A percentile compares a stretch with the other conserved stretches of the same genome.
These are phyloP conservation scores for Trichoderma breve DNA, from an alignment of 2,329 filamentous ascomycete species.

Conservation along the genomic window DNA sequence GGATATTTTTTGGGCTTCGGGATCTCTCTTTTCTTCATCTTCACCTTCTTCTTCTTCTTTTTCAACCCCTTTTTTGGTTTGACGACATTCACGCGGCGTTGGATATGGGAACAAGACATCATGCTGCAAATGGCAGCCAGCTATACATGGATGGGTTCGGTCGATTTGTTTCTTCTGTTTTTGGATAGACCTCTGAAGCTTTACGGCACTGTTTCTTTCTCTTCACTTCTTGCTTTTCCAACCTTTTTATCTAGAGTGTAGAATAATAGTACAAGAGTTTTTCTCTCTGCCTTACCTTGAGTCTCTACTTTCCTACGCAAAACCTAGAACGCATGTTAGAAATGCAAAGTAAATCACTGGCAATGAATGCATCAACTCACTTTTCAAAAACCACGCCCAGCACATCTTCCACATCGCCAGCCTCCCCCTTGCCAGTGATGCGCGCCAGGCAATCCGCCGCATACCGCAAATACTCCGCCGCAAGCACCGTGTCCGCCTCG, in stretches of 20 bases:
- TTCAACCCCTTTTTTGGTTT: neutral
- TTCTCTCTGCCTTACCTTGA: neutral
- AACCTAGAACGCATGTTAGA: constrained; percentile 36
- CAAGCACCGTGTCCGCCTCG: constrained; percentile 80
- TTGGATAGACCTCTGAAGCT: neutral
- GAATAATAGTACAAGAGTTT: constrained; percentile 12
- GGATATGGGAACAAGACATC: neutral
- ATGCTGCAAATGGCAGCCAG: constrained; percentile 11
- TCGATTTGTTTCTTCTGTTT: neutral
- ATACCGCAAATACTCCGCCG: constrained; percentile 81
- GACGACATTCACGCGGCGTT: constrained; percentile 14
- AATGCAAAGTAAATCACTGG: neutral
- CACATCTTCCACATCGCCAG: constrained; percentile 91
- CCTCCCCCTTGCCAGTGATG: constrained; percentile 83
- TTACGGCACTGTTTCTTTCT: constrained; percentile 13
- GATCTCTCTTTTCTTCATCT: neutral
- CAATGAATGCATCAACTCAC: constrained; percentile 51
- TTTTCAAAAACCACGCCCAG: constrained; percentile 97
- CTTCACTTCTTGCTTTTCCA: constrained; percentile 20
- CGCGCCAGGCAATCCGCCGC: constrained; percentile 78
- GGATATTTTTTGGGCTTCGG: neutral
- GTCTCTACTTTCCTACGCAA: constrained; percentile 46
- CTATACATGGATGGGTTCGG: constrained; percentile 2
- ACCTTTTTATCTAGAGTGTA: constrained; percentile 14
- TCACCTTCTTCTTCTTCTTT: neutral